phyloP scores from a whole-genome alignment of 2,329 filamentous ascomycete genomes.

The Botryotinia globosa region DNA sequence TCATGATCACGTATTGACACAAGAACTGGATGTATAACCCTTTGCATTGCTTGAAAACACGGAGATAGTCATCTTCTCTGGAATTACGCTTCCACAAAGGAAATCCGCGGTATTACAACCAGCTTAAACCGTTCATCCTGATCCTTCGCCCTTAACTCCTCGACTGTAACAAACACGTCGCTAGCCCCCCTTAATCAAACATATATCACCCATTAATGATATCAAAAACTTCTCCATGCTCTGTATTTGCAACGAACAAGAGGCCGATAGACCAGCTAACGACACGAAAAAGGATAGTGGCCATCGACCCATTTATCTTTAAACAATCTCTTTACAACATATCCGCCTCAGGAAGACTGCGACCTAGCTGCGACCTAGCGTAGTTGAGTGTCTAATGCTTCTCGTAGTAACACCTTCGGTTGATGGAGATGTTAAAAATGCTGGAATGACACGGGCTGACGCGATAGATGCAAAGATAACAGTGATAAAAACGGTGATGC shows the following conservation, averaged over 20 bases:
- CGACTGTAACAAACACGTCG: background rate
- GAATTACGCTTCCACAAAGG: background rate
- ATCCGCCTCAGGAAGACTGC: background rate
- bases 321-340: background rate
- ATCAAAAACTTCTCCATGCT: background rate
- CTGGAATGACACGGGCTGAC: conserved; percentile 23
- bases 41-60: background rate
- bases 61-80: background rate
- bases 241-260: background rate
- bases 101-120: background rate
- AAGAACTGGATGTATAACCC: background rate
- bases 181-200: background rate
- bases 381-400: background rate
- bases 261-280: no score
- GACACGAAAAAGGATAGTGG: no score
- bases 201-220: background rate
- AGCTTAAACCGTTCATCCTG: no score
- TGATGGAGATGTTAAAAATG: conserved; percentile 14
- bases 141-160: background rate
- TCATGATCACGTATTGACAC: background rate
- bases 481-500: conserved; percentile 7
- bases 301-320: background rate
- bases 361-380: background rate
- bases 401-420: background rate
- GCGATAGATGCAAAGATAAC: conserved; percentile 18